phyloP scores from a whole-genome alignment of 768 basidiomycete genomes.

The Austroboletus eburneus region DNA sequence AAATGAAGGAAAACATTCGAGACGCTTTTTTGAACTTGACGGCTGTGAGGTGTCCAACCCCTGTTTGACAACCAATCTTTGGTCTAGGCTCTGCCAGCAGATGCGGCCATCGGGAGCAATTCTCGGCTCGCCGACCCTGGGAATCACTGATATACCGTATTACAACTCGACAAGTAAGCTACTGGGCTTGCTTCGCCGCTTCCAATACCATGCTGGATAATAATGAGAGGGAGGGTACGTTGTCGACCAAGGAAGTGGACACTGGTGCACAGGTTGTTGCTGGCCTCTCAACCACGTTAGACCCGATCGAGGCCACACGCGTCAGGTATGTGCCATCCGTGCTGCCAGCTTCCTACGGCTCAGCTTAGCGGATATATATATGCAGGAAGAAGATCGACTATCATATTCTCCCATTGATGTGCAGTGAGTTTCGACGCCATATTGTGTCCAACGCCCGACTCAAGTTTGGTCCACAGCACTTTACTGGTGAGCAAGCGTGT shows the following conservation, averaged over 20 bases:
- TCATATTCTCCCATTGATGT: slow-evolving; percentile 69
- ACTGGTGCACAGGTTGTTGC: slow-evolving; percentile 57
- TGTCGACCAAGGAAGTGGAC: slow-evolving; percentile 49
- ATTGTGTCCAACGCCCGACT: neutral
- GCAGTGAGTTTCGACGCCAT: slow-evolving; percentile 52
- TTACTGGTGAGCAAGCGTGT: slow-evolving; percentile 40
- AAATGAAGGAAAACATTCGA: slow-evolving; percentile 45
- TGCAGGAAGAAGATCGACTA: slow-evolving; percentile 57
- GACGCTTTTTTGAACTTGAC: too few relatives aligned
- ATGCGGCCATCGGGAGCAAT: too few relatives aligned
- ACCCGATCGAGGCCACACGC: slow-evolving; percentile 47
- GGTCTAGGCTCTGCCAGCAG: too few relatives aligned
- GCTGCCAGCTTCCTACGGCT: neutral
- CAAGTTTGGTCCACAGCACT: slow-evolving; percentile 35
- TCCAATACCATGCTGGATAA: too few relatives aligned
- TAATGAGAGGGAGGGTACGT: too few relatives aligned
- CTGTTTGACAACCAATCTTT: too few relatives aligned
- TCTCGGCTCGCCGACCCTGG: too few relatives aligned
- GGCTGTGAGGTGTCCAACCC: too few relatives aligned
- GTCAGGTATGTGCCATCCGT: slow-evolving; percentile 41
- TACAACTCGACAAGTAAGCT: too few relatives aligned
- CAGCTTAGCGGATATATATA: neutral
- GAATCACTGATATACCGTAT: too few relatives aligned
- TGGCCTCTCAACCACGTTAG: slow-evolving; percentile 40
- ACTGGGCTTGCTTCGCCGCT: too few relatives aligned